phyloP scores from a whole-genome alignment of 805 yeast genomes.

The Maudiozyma bulderi region DNA sequence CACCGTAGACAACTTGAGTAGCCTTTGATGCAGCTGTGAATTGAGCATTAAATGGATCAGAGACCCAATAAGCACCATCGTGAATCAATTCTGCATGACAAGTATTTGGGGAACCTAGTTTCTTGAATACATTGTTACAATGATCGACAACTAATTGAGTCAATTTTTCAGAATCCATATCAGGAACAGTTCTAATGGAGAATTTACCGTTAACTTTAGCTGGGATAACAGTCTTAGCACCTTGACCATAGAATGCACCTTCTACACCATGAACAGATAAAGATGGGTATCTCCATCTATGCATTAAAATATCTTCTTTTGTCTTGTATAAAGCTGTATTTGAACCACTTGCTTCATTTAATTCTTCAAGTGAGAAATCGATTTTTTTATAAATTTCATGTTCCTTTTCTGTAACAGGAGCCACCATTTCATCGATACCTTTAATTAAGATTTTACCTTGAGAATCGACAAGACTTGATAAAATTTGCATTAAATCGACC shows the following conservation, averaged over 20 bases:
- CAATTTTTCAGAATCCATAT: constrained; percentile 72
- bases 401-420: constrained; percentile 80
- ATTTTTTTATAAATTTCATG: constrained; percentile 70
- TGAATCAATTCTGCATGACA: constrained; percentile 69
- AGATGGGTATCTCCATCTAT: constrained; percentile 98
- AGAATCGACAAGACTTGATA: constrained; percentile 68
- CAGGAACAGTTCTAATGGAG: constrained; percentile 94
- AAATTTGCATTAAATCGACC: constrained; percentile 77
- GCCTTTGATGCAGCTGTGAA: constrained; percentile 93
- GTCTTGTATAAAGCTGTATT: constrained; percentile 66
- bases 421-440: constrained; percentile 90
- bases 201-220: constrained; percentile 90
- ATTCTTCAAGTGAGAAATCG: constrained; percentile 74
- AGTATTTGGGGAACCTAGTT: constrained; percentile 69
- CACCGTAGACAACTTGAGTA: constrained; percentile 87
- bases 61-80: constrained; percentile 94
- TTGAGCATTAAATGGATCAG: constrained; percentile 85
- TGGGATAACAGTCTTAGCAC: constrained; percentile 98
- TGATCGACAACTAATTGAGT: constrained; percentile 68
- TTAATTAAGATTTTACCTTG: constrained; percentile 79
- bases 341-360: constrained; percentile 84
- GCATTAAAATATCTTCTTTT: constrained; percentile 85
- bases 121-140: constrained; percentile 54
- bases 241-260: constrained; percentile 90
- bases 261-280: constrained; percentile 93